Percentiles rank a stretch among this genome's conserved stretches.
Evolutionary conservation across 2,329 filamentous ascomycete species (phyloP).

Genomic region (Dactylellina cionopaga): DNA sequence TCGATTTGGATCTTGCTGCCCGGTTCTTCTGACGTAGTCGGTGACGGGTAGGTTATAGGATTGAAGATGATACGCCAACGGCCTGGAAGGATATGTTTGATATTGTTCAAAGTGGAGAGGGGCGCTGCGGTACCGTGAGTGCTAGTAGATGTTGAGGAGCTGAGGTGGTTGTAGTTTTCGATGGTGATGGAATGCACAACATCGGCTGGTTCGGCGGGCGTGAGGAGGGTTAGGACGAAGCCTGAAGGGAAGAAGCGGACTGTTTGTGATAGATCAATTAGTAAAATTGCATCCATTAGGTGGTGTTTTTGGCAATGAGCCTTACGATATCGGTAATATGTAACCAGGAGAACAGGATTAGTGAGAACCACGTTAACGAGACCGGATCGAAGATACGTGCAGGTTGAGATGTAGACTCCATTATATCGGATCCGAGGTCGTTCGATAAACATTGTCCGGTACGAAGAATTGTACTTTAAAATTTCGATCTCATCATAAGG

Average conservation of each 20-base stretch:
- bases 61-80: constrained; percentile 72
- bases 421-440: constrained; percentile 87
- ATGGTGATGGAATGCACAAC: constrained; percentile 82
- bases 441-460: constrained; percentile 52
- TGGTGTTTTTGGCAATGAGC: neutral
- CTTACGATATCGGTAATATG: constrained; percentile 86
- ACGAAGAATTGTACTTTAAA: constrained; percentile 50
- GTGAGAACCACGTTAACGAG: constrained; percentile 79
- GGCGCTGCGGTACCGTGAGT: constrained; percentile 60
- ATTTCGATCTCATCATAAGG: constrained; percentile 60
- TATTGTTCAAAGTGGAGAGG: constrained; percentile 53
- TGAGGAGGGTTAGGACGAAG: constrained; percentile 80
- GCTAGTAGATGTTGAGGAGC: constrained; percentile 58
- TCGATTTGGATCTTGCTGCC: constrained; percentile 75
- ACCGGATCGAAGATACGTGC: constrained; percentile 90
- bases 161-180: constrained; percentile 70
- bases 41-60: constrained; percentile 58
- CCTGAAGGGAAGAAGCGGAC: constrained; percentile 93
- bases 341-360: constrained; percentile 90
- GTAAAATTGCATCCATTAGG: neutral
- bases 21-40: constrained; percentile 56
- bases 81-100: constrained; percentile 67
- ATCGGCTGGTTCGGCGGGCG: constrained; percentile 82
- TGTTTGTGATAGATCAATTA: neutral
- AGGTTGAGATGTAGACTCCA: constrained; percentile 94